Percentiles rank a stretch among this genome's conserved stretches.
These are phyloP conservation scores for Aspergillus japonicus DNA, from an alignment of 2,329 filamentous ascomycete genomes.

Conservation along the genomic window DNA sequence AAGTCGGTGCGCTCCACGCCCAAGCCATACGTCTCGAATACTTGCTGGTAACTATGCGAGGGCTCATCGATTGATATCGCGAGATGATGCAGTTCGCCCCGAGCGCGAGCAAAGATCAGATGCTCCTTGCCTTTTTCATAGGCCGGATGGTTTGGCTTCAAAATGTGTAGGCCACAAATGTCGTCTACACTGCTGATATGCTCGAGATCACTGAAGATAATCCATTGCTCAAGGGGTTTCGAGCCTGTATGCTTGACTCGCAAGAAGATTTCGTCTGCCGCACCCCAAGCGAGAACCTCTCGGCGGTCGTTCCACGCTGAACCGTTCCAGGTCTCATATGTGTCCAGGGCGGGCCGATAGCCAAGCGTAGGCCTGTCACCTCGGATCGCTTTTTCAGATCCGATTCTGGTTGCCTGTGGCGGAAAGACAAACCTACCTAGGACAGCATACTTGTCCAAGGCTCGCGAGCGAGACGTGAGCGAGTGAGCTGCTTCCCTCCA, in stretches of 20 bases:
- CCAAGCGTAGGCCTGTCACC: conserved; percentile 54
- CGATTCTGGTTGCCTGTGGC: conserved; percentile 42
- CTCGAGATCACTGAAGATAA: conserved; percentile 52
- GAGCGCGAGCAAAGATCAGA: conserved; percentile 57
- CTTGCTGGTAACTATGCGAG: conserved; percentile 35
- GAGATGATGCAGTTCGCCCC: conserved; percentile 50
- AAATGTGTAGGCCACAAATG: conserved; percentile 56
- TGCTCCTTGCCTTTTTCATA: conserved; percentile 41
- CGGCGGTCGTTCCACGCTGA: conserved; percentile 50
- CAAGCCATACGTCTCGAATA: conserved; percentile 46
- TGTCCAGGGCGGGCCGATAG: conserved; percentile 59
- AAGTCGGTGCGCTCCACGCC: conserved; percentile 51
- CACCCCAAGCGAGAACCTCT: conserved; percentile 61
- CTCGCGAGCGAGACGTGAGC: conserved; percentile 56
- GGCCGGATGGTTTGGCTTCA: conserved; percentile 44
- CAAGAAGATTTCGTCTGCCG: conserved; percentile 57
- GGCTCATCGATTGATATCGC: conserved; percentile 34
- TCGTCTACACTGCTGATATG: conserved; percentile 57
- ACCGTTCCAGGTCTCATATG: conserved; percentile 54
- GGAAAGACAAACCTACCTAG: conserved; percentile 54
- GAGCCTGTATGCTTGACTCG: conserved; percentile 48
- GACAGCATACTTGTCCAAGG: conserved; percentile 57
- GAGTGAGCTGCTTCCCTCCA: conserved; percentile 54
- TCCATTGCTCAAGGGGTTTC: conserved; percentile 44
- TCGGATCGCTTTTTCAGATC: conserved; percentile 35